Percentiles rank a stretch among this genome's conserved stretches.
phyloP scores from a whole-genome alignment of 2,329 filamentous ascomycete genomes.

The Thermothelomyces thermophilus region DNA sequence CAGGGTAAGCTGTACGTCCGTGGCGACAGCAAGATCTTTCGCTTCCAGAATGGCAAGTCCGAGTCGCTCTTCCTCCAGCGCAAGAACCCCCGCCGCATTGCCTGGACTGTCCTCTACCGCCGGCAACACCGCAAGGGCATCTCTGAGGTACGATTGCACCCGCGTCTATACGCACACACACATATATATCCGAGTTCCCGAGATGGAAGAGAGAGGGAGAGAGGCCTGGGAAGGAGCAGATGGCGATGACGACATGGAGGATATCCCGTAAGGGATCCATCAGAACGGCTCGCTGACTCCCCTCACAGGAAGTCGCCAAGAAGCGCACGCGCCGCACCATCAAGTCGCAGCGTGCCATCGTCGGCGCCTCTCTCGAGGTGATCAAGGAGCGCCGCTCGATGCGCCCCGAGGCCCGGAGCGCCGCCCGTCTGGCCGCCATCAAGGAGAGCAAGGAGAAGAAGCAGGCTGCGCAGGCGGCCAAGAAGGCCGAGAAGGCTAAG shows the following conservation, averaged over 20 bases:
- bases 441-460: conserved; percentile 99
- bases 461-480: conserved; percentile 73
- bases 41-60: conserved; percentile 99
- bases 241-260: conserved; percentile 5
- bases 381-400: conserved; percentile 97
- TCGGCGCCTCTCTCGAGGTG: conserved; percentile 97
- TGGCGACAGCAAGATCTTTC: conserved; percentile 99
- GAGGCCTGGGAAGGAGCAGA: background rate
- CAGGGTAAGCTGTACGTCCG: conserved; percentile 99
- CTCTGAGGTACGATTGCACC: conserved; percentile 76
- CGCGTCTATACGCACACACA: background rate
- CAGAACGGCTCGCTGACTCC: conserved; percentile 33
- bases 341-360: conserved; percentile 98
- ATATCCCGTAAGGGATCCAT: background rate
- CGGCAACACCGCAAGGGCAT: conserved; percentile 99
- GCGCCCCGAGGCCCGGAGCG: conserved; percentile 91
- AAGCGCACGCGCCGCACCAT: conserved; percentile 97
- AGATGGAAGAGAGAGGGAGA: conserved; percentile 1
- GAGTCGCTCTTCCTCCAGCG: conserved; percentile 99
- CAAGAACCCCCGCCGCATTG: conserved; percentile 99
- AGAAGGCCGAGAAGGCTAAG: conserved; percentile 99
- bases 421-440: conserved; percentile 83
- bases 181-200: too few relatives aligned
- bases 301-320: conserved; percentile 92
- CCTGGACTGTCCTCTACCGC: conserved; percentile 97